These are phyloP conservation scores for Fusarium sp. DNA, from an alignment of 2,329 filamentous ascomycete genomes.

Conservation along the genomic window DNA sequence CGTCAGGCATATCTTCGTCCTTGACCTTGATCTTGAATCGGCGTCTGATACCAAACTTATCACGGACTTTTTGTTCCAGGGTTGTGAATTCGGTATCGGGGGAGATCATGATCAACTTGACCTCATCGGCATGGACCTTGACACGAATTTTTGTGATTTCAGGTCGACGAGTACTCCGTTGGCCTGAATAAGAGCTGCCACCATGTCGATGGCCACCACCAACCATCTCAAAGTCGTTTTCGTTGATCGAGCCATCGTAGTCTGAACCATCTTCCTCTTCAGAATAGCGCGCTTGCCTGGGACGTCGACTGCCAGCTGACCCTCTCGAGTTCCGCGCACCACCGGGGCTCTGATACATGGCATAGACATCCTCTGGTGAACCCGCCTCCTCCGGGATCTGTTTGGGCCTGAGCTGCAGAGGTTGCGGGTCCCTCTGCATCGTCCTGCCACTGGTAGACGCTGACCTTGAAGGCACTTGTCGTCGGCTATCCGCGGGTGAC, in stretches of 20 bases:
- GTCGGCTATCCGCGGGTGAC: conserved; percentile 54
- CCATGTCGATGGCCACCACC: conserved; percentile 62
- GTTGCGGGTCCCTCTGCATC: conserved; percentile 51
- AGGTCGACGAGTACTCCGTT: conserved; percentile 66
- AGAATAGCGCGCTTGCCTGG: conserved; percentile 68
- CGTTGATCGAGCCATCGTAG: conserved; percentile 72
- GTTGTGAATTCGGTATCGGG: conserved; percentile 77
- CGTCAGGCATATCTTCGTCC: conserved; percentile 78
- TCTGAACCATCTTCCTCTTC: conserved; percentile 85
- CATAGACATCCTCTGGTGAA: conserved; percentile 74
- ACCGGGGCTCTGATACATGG: conserved; percentile 62
- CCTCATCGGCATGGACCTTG: conserved; percentile 92
- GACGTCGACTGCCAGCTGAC: conserved; percentile 50
- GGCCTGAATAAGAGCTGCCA: conserved; percentile 57
- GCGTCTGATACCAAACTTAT: conserved; percentile 82
- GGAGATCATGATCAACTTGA: conserved; percentile 89
- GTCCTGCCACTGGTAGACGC: conserved; percentile 53
- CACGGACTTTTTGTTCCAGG: conserved; percentile 79
- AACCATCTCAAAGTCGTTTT: conserved; percentile 83
- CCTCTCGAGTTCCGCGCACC: conserved; percentile 48
- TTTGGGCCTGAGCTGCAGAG: conserved; percentile 44
- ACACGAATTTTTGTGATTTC: conserved; percentile 83
- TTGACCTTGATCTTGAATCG: conserved; percentile 89
- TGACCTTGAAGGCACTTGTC: conserved; percentile 53
- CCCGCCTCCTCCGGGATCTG: conserved; percentile 64